Conservation (phyloP, 2,329 filamentous ascomycete species). For the Penicillium sp. region DNA sequence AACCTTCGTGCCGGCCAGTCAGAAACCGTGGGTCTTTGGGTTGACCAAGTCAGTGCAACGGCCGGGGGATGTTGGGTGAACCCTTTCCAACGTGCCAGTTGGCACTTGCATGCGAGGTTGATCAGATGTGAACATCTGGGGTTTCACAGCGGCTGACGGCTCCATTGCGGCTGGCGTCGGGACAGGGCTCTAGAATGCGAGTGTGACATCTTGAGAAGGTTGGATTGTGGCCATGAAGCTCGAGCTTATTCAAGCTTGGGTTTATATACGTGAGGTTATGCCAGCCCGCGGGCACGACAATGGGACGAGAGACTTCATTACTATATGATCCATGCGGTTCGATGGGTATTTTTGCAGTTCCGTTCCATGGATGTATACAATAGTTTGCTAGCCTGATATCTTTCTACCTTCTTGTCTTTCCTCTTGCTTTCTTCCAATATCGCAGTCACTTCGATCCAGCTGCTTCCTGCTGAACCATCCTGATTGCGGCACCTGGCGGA, state of each 20-base stretch:
- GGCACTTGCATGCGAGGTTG: constrained; percentile 32
- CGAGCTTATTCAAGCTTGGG: constrained; percentile 18
- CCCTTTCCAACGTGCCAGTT: constrained; percentile 19
- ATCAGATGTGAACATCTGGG: constrained; percentile 38
- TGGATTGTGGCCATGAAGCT: constrained; percentile 17
- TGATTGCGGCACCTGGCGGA: neutral
- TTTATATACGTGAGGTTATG: constrained; percentile 19
- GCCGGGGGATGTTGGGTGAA: constrained; percentile 4
- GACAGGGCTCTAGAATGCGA: constrained; percentile 34
- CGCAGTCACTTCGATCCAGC: neutral
- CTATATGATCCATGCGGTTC: neutral
- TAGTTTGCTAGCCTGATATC: neutral
- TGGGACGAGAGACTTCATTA: neutral
- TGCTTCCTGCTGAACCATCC: neutral
- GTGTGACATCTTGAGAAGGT: constrained; percentile 22
- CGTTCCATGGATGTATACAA: neutral
- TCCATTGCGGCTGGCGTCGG: constrained; percentile 35
- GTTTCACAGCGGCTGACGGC: constrained; percentile 44
- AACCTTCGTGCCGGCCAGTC: neutral
- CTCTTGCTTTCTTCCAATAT: neutral
- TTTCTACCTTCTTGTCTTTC: neutral
- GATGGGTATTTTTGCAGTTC: neutral
- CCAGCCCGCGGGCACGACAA: neutral
- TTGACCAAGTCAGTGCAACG: neutral
- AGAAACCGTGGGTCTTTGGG: neutral